Evolutionary conservation across 352 stramenopile genomes (phyloP).

Genomic region (Pythium brachiatum): DNA sequence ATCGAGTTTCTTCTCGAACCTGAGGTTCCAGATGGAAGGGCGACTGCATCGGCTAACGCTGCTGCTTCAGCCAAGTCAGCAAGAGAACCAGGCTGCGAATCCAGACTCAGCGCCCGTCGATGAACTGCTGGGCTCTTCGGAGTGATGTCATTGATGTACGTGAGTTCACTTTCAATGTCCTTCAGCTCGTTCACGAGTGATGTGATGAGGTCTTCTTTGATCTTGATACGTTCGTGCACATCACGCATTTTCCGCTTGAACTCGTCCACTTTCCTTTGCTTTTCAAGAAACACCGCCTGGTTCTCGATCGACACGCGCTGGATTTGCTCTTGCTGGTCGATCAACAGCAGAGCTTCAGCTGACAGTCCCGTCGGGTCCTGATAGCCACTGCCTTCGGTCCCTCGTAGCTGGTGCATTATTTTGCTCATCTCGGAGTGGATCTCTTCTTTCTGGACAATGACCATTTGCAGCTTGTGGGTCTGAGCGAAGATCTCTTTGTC

Average conservation of each 20-base stretch:
- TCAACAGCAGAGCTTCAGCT: slow-evolving; percentile 8
- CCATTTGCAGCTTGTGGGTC: slow-evolving; percentile 68
- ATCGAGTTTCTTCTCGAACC: background rate
- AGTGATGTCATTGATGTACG: slow-evolving; percentile 41
- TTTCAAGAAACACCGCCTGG: slow-evolving; percentile 31
- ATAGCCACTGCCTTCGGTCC: background rate
- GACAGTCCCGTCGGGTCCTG: slow-evolving; percentile 11
- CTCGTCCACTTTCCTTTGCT: slow-evolving; percentile 40
- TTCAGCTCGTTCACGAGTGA: slow-evolving; percentile 56
- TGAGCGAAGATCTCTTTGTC: slow-evolving; percentile 79
- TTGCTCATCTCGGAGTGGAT: slow-evolving; percentile 69
- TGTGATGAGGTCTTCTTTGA: slow-evolving; percentile 51
- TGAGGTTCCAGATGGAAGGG: background rate
- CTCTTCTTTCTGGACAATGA: slow-evolving; percentile 78
- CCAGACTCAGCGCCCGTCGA: slow-evolving; percentile 16
- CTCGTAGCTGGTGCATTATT: slow-evolving; percentile 40
- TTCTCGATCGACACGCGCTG: slow-evolving; percentile 9
- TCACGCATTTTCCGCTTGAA: slow-evolving; percentile 42
- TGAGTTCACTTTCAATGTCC: slow-evolving; percentile 55
- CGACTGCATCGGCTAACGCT: background rate
- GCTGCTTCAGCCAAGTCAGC: background rate
- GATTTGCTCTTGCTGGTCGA: slow-evolving; percentile 25
- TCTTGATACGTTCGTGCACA: slow-evolving; percentile 42
- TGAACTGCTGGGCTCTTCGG: slow-evolving; percentile 6
- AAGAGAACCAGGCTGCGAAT: slow-evolving; percentile 7